Percentiles rank a stretch among this genome's conserved stretches.
These are phyloP conservation scores for Pythium volutum DNA, from an alignment of 352 stramenopile genomes.

Conservation along the genomic window DNA sequence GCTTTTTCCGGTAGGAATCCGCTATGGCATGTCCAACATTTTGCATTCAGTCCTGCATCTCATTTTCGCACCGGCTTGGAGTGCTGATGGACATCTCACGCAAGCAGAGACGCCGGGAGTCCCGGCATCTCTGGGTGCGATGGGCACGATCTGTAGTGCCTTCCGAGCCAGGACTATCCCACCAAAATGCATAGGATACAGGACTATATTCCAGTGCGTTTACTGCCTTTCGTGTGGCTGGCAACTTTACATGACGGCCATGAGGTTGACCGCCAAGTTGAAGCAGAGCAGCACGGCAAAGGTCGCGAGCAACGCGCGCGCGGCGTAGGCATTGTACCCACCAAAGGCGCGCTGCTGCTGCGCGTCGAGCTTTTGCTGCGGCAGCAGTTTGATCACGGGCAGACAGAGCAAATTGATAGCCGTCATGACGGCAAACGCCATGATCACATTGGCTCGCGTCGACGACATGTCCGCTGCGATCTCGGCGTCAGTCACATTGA, in stretches of 20 bases:
- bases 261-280: conserved; percentile 18
- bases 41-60: no score
- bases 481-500: background rate
- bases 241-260: conserved; percentile 9
- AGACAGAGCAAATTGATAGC: conserved; percentile 26
- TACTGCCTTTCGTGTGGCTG: background rate
- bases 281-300: conserved; percentile 30
- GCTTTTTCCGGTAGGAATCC: no score
- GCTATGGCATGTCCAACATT: no score
- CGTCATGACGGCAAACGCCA: conserved; percentile 13
- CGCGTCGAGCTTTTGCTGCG: conserved; percentile 44
- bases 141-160: no score
- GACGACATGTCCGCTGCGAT: background rate
- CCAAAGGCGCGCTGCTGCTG: conserved; percentile 40
- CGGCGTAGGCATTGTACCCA: conserved; percentile 46
- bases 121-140: no score
- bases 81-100: no score
- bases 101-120: no score
- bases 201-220: background rate
- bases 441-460: conserved; percentile 11
- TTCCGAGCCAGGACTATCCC: no score
- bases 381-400: conserved; percentile 23
- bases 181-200: background rate
- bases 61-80: no score
- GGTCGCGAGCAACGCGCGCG: conserved; percentile 27